Evolutionary conservation across 2,329 filamentous ascomycete species (phyloP).

Genomic region (Lojkania enalia): DNA sequence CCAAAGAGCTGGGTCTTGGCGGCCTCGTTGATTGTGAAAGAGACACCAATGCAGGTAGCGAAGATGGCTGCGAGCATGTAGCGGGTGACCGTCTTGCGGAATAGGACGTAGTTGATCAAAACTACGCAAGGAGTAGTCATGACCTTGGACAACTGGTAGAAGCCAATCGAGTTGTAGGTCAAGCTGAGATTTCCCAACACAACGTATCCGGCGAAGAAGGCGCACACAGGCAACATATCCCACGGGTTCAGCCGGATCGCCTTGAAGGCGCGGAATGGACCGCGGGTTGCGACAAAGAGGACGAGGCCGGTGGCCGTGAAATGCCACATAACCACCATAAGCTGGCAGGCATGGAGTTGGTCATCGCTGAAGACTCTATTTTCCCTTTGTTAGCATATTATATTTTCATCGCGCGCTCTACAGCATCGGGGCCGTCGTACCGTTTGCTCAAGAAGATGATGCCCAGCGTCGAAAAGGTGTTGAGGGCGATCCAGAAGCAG

Average conservation of each 20-base stretch:
- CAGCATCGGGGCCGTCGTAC: slow-evolving; percentile 27
- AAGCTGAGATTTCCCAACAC: slow-evolving; percentile 52
- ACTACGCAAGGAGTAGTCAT: slow-evolving; percentile 54
- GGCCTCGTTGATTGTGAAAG: slow-evolving; percentile 48
- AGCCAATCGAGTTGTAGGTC: slow-evolving; percentile 52
- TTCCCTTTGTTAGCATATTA: slow-evolving; percentile 29
- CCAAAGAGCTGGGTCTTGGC: slow-evolving; percentile 48
- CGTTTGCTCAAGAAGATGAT: slow-evolving; percentile 53
- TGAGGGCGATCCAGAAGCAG: slow-evolving; percentile 47
- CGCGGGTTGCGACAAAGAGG: slow-evolving; percentile 47
- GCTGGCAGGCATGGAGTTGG: slow-evolving; percentile 50
- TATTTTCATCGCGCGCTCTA: not conserved
- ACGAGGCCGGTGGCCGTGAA: slow-evolving; percentile 51
- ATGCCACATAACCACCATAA: slow-evolving; percentile 55
- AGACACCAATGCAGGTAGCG: slow-evolving; percentile 50
- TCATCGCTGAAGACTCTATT: slow-evolving; percentile 51
- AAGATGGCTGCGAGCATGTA: slow-evolving; percentile 49
- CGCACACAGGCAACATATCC: slow-evolving; percentile 51
- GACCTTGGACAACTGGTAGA: slow-evolving; percentile 54
- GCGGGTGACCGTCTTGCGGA: slow-evolving; percentile 47
- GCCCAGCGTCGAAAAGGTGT: slow-evolving; percentile 49
- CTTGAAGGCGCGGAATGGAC: slow-evolving; percentile 51
- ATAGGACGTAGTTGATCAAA: slow-evolving; percentile 50
- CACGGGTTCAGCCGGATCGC: slow-evolving; percentile 48
- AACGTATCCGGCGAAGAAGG: slow-evolving; percentile 52